Conservation (phyloP, 805 yeast genomes). For the Myxozyma neotropica region DNA sequence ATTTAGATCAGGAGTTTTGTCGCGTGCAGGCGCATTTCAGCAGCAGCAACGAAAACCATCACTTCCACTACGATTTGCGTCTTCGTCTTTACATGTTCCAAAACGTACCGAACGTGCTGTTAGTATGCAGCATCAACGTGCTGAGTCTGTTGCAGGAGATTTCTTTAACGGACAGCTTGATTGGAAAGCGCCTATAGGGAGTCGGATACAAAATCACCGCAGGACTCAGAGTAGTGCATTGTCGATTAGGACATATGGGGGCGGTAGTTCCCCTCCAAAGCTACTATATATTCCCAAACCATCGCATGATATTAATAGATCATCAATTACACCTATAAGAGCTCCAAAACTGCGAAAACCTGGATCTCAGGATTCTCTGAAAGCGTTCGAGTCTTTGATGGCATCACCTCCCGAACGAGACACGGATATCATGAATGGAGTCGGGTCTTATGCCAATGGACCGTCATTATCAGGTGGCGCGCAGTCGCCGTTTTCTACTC, state of each 20-base stretch:
- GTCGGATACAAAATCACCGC: neutral
- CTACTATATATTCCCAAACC: neutral
- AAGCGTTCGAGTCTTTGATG: slow-evolving; percentile 21
- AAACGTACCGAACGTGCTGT: neutral
- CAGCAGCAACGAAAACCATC: slow-evolving; percentile 1
- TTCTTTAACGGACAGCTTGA: neutral
- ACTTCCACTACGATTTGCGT: neutral
- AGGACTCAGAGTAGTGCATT: slow-evolving; percentile 4
- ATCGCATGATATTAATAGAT: neutral
- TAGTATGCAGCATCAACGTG: slow-evolving; percentile 2
- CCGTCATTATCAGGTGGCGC: neutral
- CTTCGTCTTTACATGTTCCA: neutral
- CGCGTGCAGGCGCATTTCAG: slow-evolving; percentile 3
- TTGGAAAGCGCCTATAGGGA: neutral
- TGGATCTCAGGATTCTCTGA: slow-evolving; percentile 19
- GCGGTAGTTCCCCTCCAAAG: neutral
- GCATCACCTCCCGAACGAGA: neutral
- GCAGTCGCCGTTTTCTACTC: slow-evolving; percentile 10
- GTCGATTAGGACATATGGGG: neutral
- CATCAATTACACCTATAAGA: neutral
- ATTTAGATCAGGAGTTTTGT: slow-evolving; percentile 14
- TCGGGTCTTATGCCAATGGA: neutral
- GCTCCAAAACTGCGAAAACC: neutral
- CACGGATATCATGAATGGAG: neutral
- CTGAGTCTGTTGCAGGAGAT: neutral